These are phyloP conservation scores for Diplosphaera chodatii DNA, from an alignment of 139 green algal species.

Conservation along the genomic window DNA sequence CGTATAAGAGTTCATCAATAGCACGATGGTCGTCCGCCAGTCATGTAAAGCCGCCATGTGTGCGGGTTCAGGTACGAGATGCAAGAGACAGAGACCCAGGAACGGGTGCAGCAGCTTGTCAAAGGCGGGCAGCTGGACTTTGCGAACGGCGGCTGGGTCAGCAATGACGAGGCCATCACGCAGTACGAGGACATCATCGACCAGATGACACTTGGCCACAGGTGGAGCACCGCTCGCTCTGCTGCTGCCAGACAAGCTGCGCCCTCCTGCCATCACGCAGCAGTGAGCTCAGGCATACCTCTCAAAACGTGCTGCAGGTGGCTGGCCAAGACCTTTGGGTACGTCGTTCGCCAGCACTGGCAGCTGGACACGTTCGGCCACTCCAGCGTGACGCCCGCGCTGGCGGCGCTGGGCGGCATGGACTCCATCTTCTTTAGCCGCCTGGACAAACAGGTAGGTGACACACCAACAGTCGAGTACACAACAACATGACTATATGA, in stretches of 20 bases:
- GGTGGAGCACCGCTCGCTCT: too few species aligned
- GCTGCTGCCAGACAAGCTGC: too few species aligned
- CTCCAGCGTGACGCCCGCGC: constrained; percentile 65
- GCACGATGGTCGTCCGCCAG: too few species aligned
- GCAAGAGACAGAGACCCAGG: constrained; percentile 38
- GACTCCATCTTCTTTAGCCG: constrained; percentile 82
- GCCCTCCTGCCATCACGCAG: too few species aligned
- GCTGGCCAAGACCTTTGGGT: constrained; percentile 54
- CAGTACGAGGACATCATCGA: constrained; percentile 86
- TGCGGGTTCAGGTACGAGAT: constrained; percentile 16
- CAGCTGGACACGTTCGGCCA: constrained; percentile 93
- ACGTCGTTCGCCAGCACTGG: constrained; percentile 59
- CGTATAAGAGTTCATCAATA: too few species aligned
- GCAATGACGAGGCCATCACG: constrained; percentile 81
- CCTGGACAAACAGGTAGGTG: constrained; percentile 73
- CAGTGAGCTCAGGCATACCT: too few species aligned
- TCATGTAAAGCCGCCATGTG: too few species aligned
- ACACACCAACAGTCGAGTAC: too few species aligned
- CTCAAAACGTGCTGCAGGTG: too few species aligned
- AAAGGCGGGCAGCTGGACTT: constrained; percentile 60
- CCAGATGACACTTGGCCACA: constrained; percentile 76
- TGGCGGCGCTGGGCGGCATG: constrained; percentile 60
- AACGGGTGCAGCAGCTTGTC: constrained; percentile 48
- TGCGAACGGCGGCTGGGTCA: constrained; percentile 59
- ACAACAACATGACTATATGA: too few species aligned